These are phyloP conservation scores for Gnaphalium uliginosum DNA, from an alignment of 129 eudicot species.

Conservation along the genomic window DNA sequence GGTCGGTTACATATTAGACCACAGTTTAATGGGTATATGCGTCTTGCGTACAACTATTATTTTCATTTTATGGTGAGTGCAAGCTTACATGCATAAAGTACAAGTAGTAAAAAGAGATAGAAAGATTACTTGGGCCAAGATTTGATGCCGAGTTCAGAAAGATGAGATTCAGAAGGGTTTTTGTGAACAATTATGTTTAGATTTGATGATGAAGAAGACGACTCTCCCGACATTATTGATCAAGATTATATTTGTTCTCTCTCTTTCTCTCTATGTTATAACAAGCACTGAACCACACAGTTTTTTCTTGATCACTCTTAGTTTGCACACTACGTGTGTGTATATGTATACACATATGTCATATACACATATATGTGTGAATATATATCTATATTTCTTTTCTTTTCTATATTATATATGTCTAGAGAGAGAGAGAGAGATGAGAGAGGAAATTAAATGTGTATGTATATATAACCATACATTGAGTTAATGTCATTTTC, in stretches of 20 bases:
- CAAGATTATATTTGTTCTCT: constrained; percentile 10
- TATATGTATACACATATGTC: constrained; percentile 8
- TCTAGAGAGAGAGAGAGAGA: constrained; percentile 1
- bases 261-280: constrained; percentile 1
- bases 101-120: constrained; percentile 25
- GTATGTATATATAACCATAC: constrained; percentile 3
- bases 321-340: constrained; percentile 35
- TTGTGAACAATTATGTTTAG: constrained; percentile 68
- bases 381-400: not conserved
- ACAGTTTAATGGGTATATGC: too few relatives aligned
- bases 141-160: constrained; percentile 78
- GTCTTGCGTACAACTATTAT: not conserved
- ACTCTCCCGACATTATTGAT: constrained; percentile 52
- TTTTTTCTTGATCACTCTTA: constrained; percentile 24
- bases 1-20: too few relatives aligned
- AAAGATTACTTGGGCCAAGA: constrained; percentile 90
- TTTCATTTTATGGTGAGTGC: constrained; percentile 13
- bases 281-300: constrained; percentile 16
- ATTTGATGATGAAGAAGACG: constrained; percentile 51
- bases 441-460: constrained; percentile 13
- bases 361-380: not conserved
- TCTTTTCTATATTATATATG: too few relatives aligned
- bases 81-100: constrained; percentile 27
- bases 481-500: constrained; percentile 25
- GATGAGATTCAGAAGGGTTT: constrained; percentile 75